Evolutionary conservation across 1,284 basidiomycete species (phyloP), one percentile per base, ranked within the genome.

Genomic region (Leccinum fallax): DNA sequence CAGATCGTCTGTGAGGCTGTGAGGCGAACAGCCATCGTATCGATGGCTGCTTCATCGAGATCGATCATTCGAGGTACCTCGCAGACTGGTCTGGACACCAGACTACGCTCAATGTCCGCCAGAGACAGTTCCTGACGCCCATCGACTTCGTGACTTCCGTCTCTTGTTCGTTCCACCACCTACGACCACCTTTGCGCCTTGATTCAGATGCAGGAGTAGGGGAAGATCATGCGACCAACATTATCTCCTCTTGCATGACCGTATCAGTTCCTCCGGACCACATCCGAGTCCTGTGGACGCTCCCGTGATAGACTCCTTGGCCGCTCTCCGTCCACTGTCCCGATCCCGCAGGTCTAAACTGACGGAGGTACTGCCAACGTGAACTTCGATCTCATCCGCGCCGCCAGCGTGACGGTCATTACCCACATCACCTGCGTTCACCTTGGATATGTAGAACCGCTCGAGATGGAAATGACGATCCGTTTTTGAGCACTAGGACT

Each of bases 391-490:
- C 2, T 7, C 28, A 15, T 28, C n/a, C 7, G 1, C 5, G 6
- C 30, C 53, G 13, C 24, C 57, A 11, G 55, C 24, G 28, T 10
- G 15, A 48, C 11, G 16, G 32, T n/a, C 36, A 26, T 48, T 24
- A 10, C 43, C 13, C 11, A 24, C 60, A 8, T 52, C 38, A 7
- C 19, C n/a, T 6, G 28, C 13, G 7, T 10, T 32, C 28, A 57
- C 43, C 28, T 8, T 16, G 36, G 52, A 26, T 28, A 19, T 40
- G 10, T 55, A 38, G 56, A 38, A 15, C 68, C 74, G 0, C 70
- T 72, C 16, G 13, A 73, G 38, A 76, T 74, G 36, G 71, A 68
- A 7, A 70, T 76, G 52, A 74, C 65, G 0, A 76, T 62, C 9
- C 70, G 65, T 13, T 63, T 63, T 56, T 61, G 66, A 28, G 28